Base-by-base conservation (phyloP, 1,139 yeast species). In the Protomyces pachydermus region DNA sequence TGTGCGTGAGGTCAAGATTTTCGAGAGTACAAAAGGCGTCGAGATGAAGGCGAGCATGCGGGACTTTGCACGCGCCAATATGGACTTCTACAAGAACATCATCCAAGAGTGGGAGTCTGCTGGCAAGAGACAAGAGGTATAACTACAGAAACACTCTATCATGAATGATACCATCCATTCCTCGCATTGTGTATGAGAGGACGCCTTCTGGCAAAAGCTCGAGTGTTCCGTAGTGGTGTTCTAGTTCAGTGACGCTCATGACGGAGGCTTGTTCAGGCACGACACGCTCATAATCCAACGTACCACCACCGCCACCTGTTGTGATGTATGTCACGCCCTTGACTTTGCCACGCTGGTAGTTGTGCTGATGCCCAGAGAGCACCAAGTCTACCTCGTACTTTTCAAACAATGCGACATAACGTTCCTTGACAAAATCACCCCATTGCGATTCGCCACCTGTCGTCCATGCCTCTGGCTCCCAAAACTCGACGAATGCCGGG, bases 1-100 rank as follows among this genome's bases (percentile, higher is more conserved):
- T 0, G 70, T 84, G 54, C 81, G 82, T 66, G 98, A 93, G 73
- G 88, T 89, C 68, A 85, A 87, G 6, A 82, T 86, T 68, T 91
- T 95, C 80, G 96, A 93, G 70, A 80, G 80, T 48, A 87, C 89
- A 70, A 91, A 91, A 74, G 83, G 88, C 52, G 78, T 80, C 48
- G 98, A 93, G 74, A 79, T 93, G 74, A 86, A 87, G 72, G 79
- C 80, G 48, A 82, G 95, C 1, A 80, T 93, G 77, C 77, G 84
- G 25, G 82, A 83, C 8, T 78, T 91, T 64, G 89, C 96, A 63
- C 88, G 87, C 68, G 83, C 84, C 68, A 89, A 93, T 74, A 85
- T 89, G 65, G 80, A 81, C 46, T 91, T 89, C 72, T 93, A 88
- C 75, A 81, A 82, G 67, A 82, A 82, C n/a, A 79, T 90, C 39